These are phyloP conservation scores for Plectosphaerella plurivora DNA, from an alignment of 2,329 filamentous ascomycete genomes.

Conservation along the genomic window DNA sequence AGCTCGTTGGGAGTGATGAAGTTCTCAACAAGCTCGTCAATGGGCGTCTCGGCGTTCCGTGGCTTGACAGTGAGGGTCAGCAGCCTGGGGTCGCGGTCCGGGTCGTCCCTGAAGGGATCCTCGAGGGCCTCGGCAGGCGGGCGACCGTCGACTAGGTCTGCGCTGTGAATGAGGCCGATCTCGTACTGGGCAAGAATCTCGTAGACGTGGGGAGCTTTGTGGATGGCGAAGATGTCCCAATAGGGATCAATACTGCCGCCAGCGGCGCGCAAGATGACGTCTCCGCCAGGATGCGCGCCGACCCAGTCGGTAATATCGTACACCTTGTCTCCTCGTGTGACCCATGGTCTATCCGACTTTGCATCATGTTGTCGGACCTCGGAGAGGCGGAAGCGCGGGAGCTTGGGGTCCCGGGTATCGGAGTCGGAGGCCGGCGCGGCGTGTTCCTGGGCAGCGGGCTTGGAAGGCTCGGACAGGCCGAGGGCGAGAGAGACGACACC, in stretches of 20 bases:
- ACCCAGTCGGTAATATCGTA: slow-evolving; percentile 71
- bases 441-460: slow-evolving; percentile 3
- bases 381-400: slow-evolving; percentile 45
- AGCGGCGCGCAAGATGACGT: slow-evolving; percentile 62
- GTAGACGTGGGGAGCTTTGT: slow-evolving; percentile 60
- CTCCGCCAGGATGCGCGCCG: slow-evolving; percentile 59
- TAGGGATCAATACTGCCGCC: slow-evolving; percentile 63
- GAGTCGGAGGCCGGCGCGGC: slow-evolving; percentile 2
- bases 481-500: slow-evolving; percentile 11
- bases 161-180: slow-evolving; percentile 55
- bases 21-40: slow-evolving; percentile 36
- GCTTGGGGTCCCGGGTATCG: slow-evolving; percentile 30
- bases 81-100: slow-evolving; percentile 44
- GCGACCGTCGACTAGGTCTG: slow-evolving; percentile 54
- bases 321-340: slow-evolving; percentile 59
- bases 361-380: slow-evolving; percentile 50
- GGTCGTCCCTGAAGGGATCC: slow-evolving; percentile 56
- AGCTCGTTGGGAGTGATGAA: slow-evolving; percentile 48
- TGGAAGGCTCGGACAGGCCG: slow-evolving; percentile 9
- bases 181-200: slow-evolving; percentile 62
- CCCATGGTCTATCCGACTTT: slow-evolving; percentile 53
- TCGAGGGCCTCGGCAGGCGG: slow-evolving; percentile 51
- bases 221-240: slow-evolving; percentile 67
- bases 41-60: slow-evolving; percentile 58
- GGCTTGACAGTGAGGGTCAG: slow-evolving; percentile 50